phyloP scores from a whole-genome alignment of 768 basidiomycete species.

The Leccinum obscurum region DNA sequence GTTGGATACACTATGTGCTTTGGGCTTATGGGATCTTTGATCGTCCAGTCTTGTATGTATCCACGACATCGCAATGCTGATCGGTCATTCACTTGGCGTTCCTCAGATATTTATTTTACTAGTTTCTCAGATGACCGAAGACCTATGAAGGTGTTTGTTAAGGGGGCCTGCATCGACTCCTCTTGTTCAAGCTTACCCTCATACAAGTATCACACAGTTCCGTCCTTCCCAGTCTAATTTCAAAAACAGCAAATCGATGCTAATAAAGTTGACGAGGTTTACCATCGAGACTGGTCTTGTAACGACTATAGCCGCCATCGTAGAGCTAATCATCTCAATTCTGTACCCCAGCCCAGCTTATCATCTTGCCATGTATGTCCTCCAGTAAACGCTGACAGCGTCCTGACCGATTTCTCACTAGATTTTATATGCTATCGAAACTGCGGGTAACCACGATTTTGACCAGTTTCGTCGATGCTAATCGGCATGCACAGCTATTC shows the following conservation, averaged over 20 bases:
- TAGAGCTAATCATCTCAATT: constrained; percentile 11
- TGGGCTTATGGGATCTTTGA: constrained; percentile 10
- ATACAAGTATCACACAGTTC: neutral
- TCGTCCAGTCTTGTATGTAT: neutral
- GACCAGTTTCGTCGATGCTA: neutral
- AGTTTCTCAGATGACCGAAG: neutral
- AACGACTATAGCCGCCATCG: constrained; percentile 12
- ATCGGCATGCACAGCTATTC: constrained; percentile 9
- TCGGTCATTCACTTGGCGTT: neutral
- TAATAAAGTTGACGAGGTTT: constrained; percentile 11
- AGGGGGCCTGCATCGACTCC: neutral
- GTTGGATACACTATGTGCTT: constrained; percentile 20
- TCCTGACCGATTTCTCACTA: neutral
- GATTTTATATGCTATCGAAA: constrained; percentile 8
- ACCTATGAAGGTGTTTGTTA: neutral
- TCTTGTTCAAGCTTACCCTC: neutral
- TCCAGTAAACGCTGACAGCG: accelerated
- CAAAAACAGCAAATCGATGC: neutral
- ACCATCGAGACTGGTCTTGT: constrained; percentile 20
- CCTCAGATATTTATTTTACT: neutral
- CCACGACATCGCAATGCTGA: too few species aligned
- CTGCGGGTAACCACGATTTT: neutral
- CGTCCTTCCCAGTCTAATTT: neutral
- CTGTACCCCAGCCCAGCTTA: neutral
- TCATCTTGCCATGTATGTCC: constrained; percentile 17